These are phyloP conservation scores for Dichomitus squalens DNA, from an alignment of 1,284 basidiomycete genomes.

Conservation along the genomic window DNA sequence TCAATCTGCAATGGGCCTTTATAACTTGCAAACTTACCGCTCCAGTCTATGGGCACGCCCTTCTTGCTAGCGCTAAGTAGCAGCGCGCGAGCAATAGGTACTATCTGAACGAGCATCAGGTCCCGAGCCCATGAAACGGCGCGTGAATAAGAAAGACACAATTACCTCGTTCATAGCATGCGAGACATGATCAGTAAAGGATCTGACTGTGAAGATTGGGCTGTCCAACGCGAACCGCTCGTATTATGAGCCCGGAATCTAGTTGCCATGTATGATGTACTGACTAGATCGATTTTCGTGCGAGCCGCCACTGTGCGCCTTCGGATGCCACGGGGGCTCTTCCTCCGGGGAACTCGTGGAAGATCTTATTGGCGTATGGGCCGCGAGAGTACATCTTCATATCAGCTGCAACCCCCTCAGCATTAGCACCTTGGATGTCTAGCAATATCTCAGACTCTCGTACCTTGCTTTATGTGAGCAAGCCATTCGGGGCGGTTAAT, in stretches of 20 bases:
- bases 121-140: constrained; percentile 3
- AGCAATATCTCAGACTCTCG: constrained; percentile 2
- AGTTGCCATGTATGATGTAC: background rate
- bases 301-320: constrained; percentile 23
- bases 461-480: constrained; percentile 26
- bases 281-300: constrained; percentile 22
- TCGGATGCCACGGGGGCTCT: constrained; percentile 20
- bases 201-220: constrained; percentile 17
- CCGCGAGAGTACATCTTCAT: constrained; percentile 21
- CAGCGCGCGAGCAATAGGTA: constrained; percentile 5
- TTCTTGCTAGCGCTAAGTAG: constrained; percentile 10
- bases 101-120: constrained; percentile 9
- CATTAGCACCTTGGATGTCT: constrained; percentile 12
- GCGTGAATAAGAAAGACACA: too few relatives aligned
- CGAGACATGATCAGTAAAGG: constrained; percentile 23
- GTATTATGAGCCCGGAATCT: constrained; percentile 7
- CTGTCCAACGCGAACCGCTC: too few relatives aligned
- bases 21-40: constrained; percentile 7
- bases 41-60: constrained; percentile 22
- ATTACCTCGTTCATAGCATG: constrained; percentile 24
- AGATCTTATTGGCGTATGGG: constrained; percentile 12
- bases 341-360: constrained; percentile 26
- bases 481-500: constrained; percentile 31
- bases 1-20: too few relatives aligned
- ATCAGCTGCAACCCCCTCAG: constrained; percentile 12